Percentiles rank a stretch among this genome's conserved stretches.
Conservation (phyloP, 768 basidiomycete species). For the Russula brevipes region DNA sequence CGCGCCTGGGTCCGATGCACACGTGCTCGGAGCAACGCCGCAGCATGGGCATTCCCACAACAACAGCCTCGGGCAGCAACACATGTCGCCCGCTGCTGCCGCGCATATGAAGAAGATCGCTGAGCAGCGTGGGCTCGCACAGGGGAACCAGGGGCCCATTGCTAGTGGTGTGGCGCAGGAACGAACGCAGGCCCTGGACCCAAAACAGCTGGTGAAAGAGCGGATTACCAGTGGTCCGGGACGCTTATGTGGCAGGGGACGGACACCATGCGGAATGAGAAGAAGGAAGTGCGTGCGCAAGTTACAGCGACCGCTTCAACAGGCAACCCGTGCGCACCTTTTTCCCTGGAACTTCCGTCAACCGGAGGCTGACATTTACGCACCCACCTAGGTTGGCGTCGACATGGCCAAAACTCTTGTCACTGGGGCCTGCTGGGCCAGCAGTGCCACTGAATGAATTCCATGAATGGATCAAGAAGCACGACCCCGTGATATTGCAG, state of each 20-base stretch:
- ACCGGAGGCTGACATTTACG: neutral
- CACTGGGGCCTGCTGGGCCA: constrained; percentile 13
- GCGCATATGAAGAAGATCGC: constrained; percentile 23
- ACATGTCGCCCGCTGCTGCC: constrained; percentile 11
- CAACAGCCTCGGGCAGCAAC: constrained; percentile 1
- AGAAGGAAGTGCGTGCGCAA: constrained; percentile 24
- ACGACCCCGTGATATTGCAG: constrained; percentile 11
- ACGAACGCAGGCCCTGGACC: neutral
- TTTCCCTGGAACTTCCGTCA: neutral
- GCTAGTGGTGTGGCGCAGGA: neutral
- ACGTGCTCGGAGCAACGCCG: neutral
- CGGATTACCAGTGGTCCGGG: constrained; percentile 16
- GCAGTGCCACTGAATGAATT: constrained; percentile 19
- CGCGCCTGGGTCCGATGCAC: neutral
- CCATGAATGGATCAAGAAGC: constrained; percentile 21
- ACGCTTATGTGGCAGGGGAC: constrained; percentile 22
- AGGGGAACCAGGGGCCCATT: constrained; percentile 1
- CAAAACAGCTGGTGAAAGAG: neutral
- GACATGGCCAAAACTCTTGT: constrained; percentile 21
- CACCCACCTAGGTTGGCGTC: neutral
- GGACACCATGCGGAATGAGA: constrained; percentile 18
- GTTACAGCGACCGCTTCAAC: constrained; percentile 10
- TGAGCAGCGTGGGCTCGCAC: constrained; percentile 16
- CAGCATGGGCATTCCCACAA: constrained; percentile 7
- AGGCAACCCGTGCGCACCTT: constrained; percentile 17